Base-by-base conservation (phyloP, 768 basidiomycete species). In the Amanita molliuscula region DNA sequence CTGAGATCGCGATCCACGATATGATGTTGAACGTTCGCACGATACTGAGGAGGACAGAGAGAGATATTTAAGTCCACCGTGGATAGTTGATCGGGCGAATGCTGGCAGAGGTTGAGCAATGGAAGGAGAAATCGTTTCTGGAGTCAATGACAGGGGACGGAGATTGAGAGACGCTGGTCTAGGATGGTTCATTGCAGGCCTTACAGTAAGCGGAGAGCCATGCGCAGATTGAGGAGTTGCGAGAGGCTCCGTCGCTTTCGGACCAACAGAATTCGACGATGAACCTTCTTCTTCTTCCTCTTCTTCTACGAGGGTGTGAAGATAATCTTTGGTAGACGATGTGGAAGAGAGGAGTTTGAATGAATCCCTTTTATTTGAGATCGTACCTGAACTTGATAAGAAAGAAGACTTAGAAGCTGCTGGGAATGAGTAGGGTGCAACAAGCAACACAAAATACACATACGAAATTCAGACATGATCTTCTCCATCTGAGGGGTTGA, bases 301-400 rank as follows among this genome's bases (percentile, higher is more conserved):
- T 59, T 89, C 90, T 59, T 90, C 89, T 28, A 92, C 68, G 25
- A 91, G 72, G 15, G 88, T 90, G 52, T 79, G 77, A 9, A 91
- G 73, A 56, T 83, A 78, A 62, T 90, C 88, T 61, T 88, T 89
- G 46, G 81, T 73, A 9, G 77, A 76, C 0, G 78, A 76, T 2
- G 82, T 73, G 15, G 76, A 56, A 13, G 72, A 68, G 54, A 83
- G 72, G 56, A 82, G 74, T 65, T 84, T 89, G 63, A 89, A 84
- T 0, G 89, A 91, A 62, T 92, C 88, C 10, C 89, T 81, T 65
- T 89, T 90, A 57, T 64, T 74, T 18, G 79, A 61, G 48, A 29
- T 21, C 54, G 71, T 58, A 28, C 67, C 66, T 16, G 64, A 58
- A 23, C 67, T 63, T 23, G 80, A 70, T 7, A 81, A 71, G 53